Percentiles rank a stretch among this genome's conserved stretches.
Conservation (phyloP, 78 protist genomes). For the Emiliania huxleyi region DNA sequence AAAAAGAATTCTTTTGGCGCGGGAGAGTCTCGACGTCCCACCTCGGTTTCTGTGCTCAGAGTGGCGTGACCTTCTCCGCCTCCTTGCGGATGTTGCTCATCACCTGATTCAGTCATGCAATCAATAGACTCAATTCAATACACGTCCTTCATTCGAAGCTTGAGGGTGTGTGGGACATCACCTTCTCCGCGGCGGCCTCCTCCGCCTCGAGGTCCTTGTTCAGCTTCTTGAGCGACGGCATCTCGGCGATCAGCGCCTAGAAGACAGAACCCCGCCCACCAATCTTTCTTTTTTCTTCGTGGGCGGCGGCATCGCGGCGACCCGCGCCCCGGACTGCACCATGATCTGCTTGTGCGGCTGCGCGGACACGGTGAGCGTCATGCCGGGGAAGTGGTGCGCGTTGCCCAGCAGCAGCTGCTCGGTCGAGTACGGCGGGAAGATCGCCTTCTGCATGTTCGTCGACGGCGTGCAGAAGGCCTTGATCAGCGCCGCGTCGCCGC, state of each 20-base stretch:
- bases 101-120: too few relatives aligned
- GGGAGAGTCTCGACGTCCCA: too few relatives aligned
- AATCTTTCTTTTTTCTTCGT: neutral
- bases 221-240: slow-evolving; percentile 3
- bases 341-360: neutral
- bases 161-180: neutral
- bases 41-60: too few relatives aligned
- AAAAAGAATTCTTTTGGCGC: too few relatives aligned
- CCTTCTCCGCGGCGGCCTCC: neutral
- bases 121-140: too few relatives aligned
- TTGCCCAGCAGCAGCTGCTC: neutral
- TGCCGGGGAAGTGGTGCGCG: slow-evolving; percentile 2
- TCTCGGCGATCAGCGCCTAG: neutral
- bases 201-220: neutral
- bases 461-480: neutral
- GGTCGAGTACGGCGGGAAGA: neutral
- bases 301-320: neutral
- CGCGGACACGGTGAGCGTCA: neutral
- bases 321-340: neutral
- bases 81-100: neutral
- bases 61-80: slow-evolving; percentile 19
- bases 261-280: too few relatives aligned
- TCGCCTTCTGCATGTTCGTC: neutral
- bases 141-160: too few relatives aligned
- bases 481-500: neutral